phyloP scores from a whole-genome alignment of 371 early-diverging fungal species.

The Rhizoclosmatium hyalinum region DNA sequence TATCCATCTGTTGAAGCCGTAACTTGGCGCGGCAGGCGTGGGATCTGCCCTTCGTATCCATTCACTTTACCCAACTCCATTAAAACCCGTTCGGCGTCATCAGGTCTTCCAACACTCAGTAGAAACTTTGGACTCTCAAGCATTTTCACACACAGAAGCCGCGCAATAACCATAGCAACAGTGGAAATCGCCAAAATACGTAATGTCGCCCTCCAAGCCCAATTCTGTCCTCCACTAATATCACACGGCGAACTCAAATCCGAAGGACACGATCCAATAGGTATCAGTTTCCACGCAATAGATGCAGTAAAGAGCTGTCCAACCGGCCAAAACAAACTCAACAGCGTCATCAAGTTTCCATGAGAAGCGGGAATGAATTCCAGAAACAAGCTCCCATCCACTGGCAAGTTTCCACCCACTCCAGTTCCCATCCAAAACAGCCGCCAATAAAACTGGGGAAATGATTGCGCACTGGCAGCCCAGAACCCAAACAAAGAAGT shows the following conservation, averaged over 20 bases:
- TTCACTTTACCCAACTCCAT: constrained; percentile 73
- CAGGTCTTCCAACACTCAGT: constrained; percentile 66
- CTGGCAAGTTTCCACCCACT: constrained; percentile 89
- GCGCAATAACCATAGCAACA: constrained; percentile 70
- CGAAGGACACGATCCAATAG: constrained; percentile 20
- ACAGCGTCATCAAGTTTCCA: constrained; percentile 80
- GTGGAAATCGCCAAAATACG: constrained; percentile 62
- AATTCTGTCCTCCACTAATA: constrained; percentile 56
- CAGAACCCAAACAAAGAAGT: constrained; percentile 74
- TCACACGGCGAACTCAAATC: background rate
- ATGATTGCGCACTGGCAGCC: constrained; percentile 73
- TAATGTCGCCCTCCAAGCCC: constrained; percentile 80
- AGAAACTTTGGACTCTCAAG: constrained; percentile 85
- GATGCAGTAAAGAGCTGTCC: constrained; percentile 79
- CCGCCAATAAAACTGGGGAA: constrained; percentile 67
- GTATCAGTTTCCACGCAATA: constrained; percentile 63
- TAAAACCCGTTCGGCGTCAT: constrained; percentile 79
- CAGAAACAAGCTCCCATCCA: constrained; percentile 82
- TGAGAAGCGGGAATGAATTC: constrained; percentile 83
- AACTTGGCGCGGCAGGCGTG: constrained; percentile 31
- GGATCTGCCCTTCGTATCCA: constrained; percentile 49
- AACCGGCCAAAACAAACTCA: constrained; percentile 84
- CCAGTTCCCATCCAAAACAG: constrained; percentile 79
- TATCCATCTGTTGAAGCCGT: constrained; percentile 41
- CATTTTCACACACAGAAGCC: constrained; percentile 70